phyloP scores from a whole-genome alignment of 371 early-diverging fungal species.

The Mucor circinelloides region DNA sequence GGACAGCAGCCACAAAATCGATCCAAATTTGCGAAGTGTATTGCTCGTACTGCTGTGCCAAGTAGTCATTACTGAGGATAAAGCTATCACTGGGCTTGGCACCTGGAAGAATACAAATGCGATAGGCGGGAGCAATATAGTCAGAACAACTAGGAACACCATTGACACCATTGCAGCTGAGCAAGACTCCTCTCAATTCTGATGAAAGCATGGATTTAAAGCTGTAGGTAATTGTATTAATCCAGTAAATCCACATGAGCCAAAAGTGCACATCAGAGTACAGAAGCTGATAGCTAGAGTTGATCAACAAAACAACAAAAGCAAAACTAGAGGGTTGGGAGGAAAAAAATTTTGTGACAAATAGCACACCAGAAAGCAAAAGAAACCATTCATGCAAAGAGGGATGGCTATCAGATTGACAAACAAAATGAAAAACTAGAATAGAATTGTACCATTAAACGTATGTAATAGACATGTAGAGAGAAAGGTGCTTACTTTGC shows the following conservation, averaged over 20 bases:
- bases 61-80: slow-evolving; percentile 58
- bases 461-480: not conserved
- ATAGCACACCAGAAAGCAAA: slow-evolving; percentile 44
- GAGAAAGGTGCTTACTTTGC: slow-evolving; percentile 32
- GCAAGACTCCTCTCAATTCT: slow-evolving; percentile 56
- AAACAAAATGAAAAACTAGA: slow-evolving; percentile 50
- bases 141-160: slow-evolving; percentile 46
- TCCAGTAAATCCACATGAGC: slow-evolving; percentile 73
- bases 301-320: slow-evolving; percentile 58
- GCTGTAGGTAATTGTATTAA: slow-evolving; percentile 69
- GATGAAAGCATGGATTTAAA: slow-evolving; percentile 66
- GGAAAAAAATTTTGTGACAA: slow-evolving; percentile 57
- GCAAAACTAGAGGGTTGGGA: slow-evolving; percentile 58
- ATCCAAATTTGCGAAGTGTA: slow-evolving; percentile 48
- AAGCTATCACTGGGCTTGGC: slow-evolving; percentile 45
- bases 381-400: slow-evolving; percentile 57
- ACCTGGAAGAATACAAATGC: slow-evolving; percentile 58
- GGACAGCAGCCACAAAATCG: slow-evolving; percentile 51
- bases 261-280: slow-evolving; percentile 66
- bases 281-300: slow-evolving; percentile 68
- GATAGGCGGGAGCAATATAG: slow-evolving; percentile 49
- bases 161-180: slow-evolving; percentile 47
- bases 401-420: slow-evolving; percentile 46
- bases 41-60: slow-evolving; percentile 12
- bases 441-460: not conserved